These are phyloP conservation scores for Mycotypha africana DNA, from an alignment of 371 early-diverging fungal genomes.

Conservation along the genomic window DNA sequence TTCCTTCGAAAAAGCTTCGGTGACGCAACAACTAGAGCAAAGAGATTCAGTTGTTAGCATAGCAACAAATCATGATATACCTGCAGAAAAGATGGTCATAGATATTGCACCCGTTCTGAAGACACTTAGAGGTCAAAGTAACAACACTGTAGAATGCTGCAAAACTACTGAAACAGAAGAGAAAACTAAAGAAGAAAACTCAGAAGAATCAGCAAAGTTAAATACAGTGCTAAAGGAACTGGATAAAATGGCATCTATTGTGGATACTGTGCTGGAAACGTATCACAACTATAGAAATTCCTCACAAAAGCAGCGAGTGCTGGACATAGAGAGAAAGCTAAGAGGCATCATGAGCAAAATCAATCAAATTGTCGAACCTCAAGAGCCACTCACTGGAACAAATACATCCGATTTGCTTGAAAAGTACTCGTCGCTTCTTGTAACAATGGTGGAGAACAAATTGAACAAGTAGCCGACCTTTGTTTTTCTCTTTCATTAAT, in stretches of 20 bases:
- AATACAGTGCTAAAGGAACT: too few relatives aligned
- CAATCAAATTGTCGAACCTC: neutral
- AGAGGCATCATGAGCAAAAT: constrained; percentile 8
- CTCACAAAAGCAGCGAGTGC: too few relatives aligned
- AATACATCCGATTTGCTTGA: constrained; percentile 11
- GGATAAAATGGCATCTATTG: too few relatives aligned
- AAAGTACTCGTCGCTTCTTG: constrained; percentile 11
- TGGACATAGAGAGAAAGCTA: constrained; percentile 12
- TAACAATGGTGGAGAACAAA: constrained; percentile 17
- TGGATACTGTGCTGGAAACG: too few relatives aligned
- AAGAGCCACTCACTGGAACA: neutral
- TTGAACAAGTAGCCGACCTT: constrained; percentile 5
- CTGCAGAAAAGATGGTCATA: too few relatives aligned
- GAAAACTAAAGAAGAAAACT: too few relatives aligned
- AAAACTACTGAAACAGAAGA: constrained; percentile 23
- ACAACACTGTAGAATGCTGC: constrained; percentile 7
- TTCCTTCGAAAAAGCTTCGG: constrained; percentile 4
- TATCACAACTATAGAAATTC: too few relatives aligned
- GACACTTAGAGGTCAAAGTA: neutral
- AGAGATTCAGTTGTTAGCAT: too few relatives aligned
- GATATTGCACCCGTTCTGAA: neutral
- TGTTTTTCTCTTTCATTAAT: neutral
- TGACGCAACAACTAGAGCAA: neutral
- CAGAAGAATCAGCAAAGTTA: too few relatives aligned
- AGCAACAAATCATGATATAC: too few relatives aligned